Percentiles rank a stretch among this genome's conserved stretches.
Evolutionary conservation across 768 basidiomycete species (phyloP).

Genomic region (Tricholoma saponaceum): DNA sequence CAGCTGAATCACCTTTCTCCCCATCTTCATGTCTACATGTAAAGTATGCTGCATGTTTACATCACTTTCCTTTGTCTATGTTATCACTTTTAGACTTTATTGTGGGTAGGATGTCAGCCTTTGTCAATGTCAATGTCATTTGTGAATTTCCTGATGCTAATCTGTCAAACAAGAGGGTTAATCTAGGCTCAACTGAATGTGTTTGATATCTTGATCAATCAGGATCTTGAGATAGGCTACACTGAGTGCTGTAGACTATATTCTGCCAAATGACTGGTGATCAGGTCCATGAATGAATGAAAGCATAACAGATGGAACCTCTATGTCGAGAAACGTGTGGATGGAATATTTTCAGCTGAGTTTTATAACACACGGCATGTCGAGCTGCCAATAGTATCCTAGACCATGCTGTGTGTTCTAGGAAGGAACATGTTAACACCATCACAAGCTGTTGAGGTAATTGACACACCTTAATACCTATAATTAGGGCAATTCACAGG

Average conservation of each 20-base stretch:
- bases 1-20: too few relatives aligned
- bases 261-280: neutral
- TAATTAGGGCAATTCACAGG: neutral
- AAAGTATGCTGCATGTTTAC: too few relatives aligned
- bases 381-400: neutral
- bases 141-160: too few relatives aligned
- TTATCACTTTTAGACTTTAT: too few relatives aligned
- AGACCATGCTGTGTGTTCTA: neutral
- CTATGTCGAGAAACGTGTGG: neutral
- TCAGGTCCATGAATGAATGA: neutral
- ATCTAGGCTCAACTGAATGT: neutral
- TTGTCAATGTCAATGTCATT: too few relatives aligned
- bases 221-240: neutral
- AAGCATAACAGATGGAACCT: neutral
- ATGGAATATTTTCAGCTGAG: neutral
- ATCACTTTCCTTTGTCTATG: too few relatives aligned
- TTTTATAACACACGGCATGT: too few relatives aligned
- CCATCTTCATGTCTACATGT: too few relatives aligned
- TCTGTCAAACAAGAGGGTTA: too few relatives aligned
- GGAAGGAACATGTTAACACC: neutral
- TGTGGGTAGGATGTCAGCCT: too few relatives aligned
- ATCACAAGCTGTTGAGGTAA: too few relatives aligned
- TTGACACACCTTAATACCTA: neutral
- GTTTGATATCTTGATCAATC: neutral
- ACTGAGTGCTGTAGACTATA: neutral